Evolutionary conservation across 805 yeast species (phyloP), one percentile per base, ranked within the genome.

Genomic region (Debaryomyces prosopidis): DNA sequence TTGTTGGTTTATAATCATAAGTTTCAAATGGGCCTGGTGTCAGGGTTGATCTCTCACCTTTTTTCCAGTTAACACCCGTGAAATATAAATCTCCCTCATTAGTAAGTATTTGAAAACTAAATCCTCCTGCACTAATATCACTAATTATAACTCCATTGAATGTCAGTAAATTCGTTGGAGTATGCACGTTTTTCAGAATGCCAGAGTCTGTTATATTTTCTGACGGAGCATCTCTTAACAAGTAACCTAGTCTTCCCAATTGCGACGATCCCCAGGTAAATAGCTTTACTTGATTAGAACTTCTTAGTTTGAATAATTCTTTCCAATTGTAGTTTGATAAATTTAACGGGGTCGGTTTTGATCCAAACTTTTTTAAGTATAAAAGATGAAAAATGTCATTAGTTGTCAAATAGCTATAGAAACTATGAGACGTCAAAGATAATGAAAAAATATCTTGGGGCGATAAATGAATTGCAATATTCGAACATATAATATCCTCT

Each of bases 71-170:
- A 8, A 52, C 43, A 0, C 86, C 89, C 4, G 85, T 78, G 27
- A 71, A 71, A 59, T 71, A 84, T 5, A 86, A 57, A 4, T 75
- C 66, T 0, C 91, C 90, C 1, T 71, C 60, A 23, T 71, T 69
- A 0, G 85, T 76, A 30, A 85, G 63, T 2, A 85, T 65, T 41
- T 81, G 81, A 48, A 83, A 80, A 3, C 83, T 76, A 55, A 74
- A 85, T 1, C 92, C 92, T 26, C 86, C 86, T 7, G 83, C 81
- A 18, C 78, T 68, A 1, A 85, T 66, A 51, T 80, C 84, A 0
- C 73, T 56, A 1, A 78, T 58, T 2, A 65, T 50, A 18, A 58
- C 50, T 3, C 65, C 57, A 4, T 67, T 60, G 36, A 80, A 63
- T 2, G 64, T 62, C 1, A 62, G 51, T 3, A 78, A 62, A 43